phyloP scores from a whole-genome alignment of 805 yeast genomes.

The Lachancea sp. region DNA sequence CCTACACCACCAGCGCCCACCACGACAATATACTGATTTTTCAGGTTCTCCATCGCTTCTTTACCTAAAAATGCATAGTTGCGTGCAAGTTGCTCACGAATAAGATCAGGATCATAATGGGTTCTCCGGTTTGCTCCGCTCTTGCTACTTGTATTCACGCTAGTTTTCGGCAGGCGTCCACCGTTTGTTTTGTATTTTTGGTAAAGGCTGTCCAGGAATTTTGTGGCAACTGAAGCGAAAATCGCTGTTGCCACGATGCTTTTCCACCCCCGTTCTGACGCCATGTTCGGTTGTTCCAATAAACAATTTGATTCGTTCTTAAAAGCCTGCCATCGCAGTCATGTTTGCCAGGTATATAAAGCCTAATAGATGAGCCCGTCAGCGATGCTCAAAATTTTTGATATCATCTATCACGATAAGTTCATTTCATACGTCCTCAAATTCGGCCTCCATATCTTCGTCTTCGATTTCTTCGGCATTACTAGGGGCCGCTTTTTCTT shows the following conservation, averaged over 20 bases:
- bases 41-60: conserved; percentile 69
- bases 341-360: not conserved
- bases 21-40: conserved; percentile 66
- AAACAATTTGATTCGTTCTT: not conserved
- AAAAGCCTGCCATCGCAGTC: too few relatives aligned
- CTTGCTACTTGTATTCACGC: not conserved
- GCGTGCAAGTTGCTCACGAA: conserved; percentile 87
- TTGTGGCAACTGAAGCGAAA: conserved; percentile 30
- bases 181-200: conserved; percentile 15
- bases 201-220: conserved; percentile 27
- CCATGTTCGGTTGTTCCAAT: not conserved
- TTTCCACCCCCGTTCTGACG: conserved; percentile 19
- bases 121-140: conserved; percentile 1
- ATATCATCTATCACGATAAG: not conserved
- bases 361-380: not conserved
- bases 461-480: conserved; percentile 21
- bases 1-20: conserved; percentile 99
- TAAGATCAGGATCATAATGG: conserved; percentile 57
- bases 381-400: not conserved
- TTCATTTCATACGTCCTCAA: conserved; percentile 29
- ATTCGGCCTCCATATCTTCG: conserved; percentile 32
- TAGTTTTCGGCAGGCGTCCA: conserved; percentile 1
- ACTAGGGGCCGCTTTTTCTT: not conserved
- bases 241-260: conserved; percentile 29
- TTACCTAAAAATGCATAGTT: conserved; percentile 89